phyloP scores from a whole-genome alignment of 306 rosid species.

The Carpinus fangiana region DNA sequence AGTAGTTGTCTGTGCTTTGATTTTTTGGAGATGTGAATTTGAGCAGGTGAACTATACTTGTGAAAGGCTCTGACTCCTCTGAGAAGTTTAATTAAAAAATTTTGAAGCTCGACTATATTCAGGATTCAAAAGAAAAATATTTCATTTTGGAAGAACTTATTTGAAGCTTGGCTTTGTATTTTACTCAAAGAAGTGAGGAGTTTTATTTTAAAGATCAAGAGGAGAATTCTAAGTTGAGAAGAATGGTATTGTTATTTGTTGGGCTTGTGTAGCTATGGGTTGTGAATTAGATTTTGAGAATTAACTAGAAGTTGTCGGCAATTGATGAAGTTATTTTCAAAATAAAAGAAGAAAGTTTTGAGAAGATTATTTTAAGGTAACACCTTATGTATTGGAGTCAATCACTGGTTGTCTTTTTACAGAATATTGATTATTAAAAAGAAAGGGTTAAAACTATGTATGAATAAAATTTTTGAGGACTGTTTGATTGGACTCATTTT shows the following conservation, averaged over 20 bases:
- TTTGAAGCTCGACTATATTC: neutral
- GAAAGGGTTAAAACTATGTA: neutral
- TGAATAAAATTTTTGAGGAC: neutral
- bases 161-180: too few species aligned
- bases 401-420: neutral
- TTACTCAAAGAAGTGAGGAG: too few species aligned
- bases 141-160: too few species aligned
- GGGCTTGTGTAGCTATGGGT: neutral
- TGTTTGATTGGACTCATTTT: neutral
- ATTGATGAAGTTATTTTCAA: neutral
- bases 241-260: neutral
- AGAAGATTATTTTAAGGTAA: neutral
- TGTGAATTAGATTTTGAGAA: neutral
- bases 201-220: too few species aligned
- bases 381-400: neutral
- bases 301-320: neutral
- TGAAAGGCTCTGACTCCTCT: neutral
- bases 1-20: neutral
- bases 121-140: neutral
- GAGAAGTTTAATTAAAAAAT: neutral
- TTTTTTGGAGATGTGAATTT: neutral
- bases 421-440: neutral
- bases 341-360: neutral
- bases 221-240: neutral
- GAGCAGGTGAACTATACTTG: neutral